phyloP scores from a whole-genome alignment of 371 early-diverging fungal genomes.

The Chytridium lagenaria region DNA sequence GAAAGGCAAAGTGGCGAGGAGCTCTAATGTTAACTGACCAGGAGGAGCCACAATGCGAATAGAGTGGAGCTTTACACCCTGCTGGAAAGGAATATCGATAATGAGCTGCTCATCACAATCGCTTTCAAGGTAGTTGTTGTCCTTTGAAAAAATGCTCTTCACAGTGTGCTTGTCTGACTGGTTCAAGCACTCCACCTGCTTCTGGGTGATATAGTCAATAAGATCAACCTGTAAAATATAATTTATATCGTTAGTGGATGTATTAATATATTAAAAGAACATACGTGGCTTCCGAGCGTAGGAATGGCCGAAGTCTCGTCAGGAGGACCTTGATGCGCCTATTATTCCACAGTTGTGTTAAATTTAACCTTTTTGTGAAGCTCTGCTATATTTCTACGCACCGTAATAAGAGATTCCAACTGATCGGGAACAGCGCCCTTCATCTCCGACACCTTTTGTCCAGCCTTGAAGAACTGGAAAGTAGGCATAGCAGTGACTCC shows the following conservation, averaged over 20 bases:
- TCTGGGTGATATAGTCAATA: slow-evolving; percentile 69
- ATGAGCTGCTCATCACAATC: slow-evolving; percentile 95
- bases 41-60: slow-evolving; percentile 73
- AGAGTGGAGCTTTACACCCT: slow-evolving; percentile 90
- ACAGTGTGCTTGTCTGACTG: slow-evolving; percentile 76
- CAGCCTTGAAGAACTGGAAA: slow-evolving; percentile 67
- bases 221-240: slow-evolving; percentile 64
- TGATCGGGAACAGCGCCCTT: slow-evolving; percentile 68
- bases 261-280: not conserved
- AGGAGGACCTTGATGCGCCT: slow-evolving; percentile 64
- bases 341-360: slow-evolving; percentile 40
- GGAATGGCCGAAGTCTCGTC: slow-evolving; percentile 57
- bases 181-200: slow-evolving; percentile 88
- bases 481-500: slow-evolving; percentile 55
- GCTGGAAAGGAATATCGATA: slow-evolving; percentile 84
- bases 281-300: slow-evolving; percentile 61
- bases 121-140: slow-evolving; percentile 74
- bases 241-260: not conserved
- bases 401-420: slow-evolving; percentile 38
- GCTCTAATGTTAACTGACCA: slow-evolving; percentile 55
- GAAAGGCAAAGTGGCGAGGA: slow-evolving; percentile 7
- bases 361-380: not conserved
- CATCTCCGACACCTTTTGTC: slow-evolving; percentile 67
- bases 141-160: slow-evolving; percentile 75
- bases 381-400: not conserved